These are phyloP conservation scores for Blastocystis sp. DNA, from an alignment of 352 stramenopile genomes.

Conservation along the genomic window DNA sequence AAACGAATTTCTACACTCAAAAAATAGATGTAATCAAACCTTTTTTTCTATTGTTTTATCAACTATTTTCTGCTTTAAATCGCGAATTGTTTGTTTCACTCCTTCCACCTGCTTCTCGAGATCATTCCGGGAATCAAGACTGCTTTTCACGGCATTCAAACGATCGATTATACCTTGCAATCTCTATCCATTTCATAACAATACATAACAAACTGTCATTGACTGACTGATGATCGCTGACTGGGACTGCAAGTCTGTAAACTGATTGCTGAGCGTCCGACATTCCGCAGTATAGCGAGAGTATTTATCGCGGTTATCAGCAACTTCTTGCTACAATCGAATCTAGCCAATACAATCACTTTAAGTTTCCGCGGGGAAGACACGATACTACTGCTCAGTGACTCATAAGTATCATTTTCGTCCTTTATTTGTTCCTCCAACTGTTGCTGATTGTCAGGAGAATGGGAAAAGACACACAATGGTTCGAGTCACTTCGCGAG, in stretches of 20 bases:
- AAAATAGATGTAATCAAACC: neutral
- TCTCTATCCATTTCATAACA: neutral
- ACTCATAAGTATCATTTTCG: constrained; percentile 23
- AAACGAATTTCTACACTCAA: constrained; percentile 1
- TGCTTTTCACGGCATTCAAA: neutral
- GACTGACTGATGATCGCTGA: neutral
- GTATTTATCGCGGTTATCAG: constrained; percentile 22
- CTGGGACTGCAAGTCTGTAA: neutral
- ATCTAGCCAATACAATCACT: neutral
- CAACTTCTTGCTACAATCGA: neutral
- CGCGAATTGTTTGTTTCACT: neutral
- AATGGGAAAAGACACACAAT: neutral
- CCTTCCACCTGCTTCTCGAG: neutral
- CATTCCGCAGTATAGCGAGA: constrained; percentile 17
- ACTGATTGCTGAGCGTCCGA: neutral
- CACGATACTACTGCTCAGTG: neutral
- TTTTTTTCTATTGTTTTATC: constrained; percentile 34
- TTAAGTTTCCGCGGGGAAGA: constrained; percentile 5
- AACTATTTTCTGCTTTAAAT: neutral
- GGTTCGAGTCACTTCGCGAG: neutral
- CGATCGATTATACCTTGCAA: neutral
- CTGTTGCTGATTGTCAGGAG: neutral
- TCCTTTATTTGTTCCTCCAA: constrained; percentile 30
- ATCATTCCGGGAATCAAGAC: neutral
- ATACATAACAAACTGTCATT: neutral